Evolutionary conservation across 768 basidiomycete species (phyloP).

Genomic region (Mycena kentingensis): DNA sequence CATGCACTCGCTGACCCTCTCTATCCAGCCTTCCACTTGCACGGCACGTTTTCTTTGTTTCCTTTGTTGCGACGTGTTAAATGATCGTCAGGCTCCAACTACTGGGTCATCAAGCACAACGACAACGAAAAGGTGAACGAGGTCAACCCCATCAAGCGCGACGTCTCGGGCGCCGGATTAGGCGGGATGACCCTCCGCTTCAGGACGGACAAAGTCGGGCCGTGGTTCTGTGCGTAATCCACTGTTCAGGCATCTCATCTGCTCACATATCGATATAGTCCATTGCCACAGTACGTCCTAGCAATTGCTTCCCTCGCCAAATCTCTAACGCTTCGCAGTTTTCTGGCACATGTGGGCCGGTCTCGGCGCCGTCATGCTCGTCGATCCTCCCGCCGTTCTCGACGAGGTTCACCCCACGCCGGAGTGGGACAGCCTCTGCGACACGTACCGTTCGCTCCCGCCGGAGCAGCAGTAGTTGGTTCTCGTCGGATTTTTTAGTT

Average conservation of each 20-base stretch:
- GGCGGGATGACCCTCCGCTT: constrained; percentile 46
- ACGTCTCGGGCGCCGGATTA: constrained; percentile 23
- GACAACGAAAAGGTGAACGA: constrained; percentile 33
- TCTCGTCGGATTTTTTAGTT: too few relatives aligned
- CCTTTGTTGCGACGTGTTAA: neutral
- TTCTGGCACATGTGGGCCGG: constrained; percentile 28
- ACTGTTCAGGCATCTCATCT: neutral
- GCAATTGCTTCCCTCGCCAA: neutral
- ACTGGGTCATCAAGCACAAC: constrained; percentile 43
- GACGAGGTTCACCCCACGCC: constrained; percentile 12
- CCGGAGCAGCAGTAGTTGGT: constrained; percentile 7
- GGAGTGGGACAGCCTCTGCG: constrained; percentile 21
- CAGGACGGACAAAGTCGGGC: constrained; percentile 43
- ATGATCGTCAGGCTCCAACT: constrained; percentile 24
- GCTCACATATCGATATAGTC: neutral
- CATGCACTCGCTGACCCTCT: neutral
- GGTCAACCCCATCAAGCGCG: constrained; percentile 50
- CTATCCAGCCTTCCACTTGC: constrained; percentile 32
- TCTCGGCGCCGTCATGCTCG: constrained; percentile 24
- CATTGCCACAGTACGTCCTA: constrained; percentile 13
- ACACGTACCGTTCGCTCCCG: constrained; percentile 13
- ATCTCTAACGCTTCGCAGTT: constrained; percentile 5
- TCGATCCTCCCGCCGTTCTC: constrained; percentile 9
- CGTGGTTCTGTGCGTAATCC: constrained; percentile 25
- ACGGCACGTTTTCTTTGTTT: constrained; percentile 20